Evolutionary conservation across 2,329 filamentous ascomycete genomes (phyloP).

Genomic region (Aspergillus fijiensis): DNA sequence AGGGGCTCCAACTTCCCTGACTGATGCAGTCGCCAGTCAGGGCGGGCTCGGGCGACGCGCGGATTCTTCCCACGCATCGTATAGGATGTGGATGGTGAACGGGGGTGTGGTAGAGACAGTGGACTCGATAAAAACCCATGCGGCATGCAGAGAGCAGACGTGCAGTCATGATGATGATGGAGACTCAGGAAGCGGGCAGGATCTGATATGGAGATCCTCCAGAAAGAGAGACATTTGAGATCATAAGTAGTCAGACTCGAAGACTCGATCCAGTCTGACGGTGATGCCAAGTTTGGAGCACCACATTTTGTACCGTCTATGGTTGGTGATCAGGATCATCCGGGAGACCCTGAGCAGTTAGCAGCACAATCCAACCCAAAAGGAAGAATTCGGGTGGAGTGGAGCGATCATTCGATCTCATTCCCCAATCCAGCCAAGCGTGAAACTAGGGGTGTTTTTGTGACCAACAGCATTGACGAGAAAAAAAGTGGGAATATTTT

Average conservation of each 20-base stretch:
- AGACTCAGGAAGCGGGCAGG: not conserved
- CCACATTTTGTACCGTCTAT: not conserved
- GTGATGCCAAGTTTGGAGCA: not conserved
- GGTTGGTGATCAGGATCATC: constrained; percentile 1
- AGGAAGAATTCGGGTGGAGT: not conserved
- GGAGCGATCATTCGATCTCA: constrained; percentile 18
- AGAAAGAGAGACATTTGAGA: not conserved
- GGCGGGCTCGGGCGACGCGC: not conserved
- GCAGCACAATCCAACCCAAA: not conserved
- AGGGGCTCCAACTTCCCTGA: not conserved
- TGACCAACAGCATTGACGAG: not conserved
- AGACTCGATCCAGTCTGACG: not conserved
- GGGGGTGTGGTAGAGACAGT: not conserved
- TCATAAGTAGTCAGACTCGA: not conserved
- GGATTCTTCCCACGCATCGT: not conserved
- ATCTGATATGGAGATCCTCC: not conserved
- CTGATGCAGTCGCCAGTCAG: not conserved
- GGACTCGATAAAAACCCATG: constrained; percentile 6
- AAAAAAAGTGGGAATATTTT: not conserved
- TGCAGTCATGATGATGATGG: not conserved
- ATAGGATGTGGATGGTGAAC: not conserved
- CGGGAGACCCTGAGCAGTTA: constrained; percentile 2
- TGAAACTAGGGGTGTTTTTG: constrained; percentile 14
- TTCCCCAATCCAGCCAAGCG: constrained; percentile 3
- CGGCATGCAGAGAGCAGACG: not conserved